Evolutionary conservation across 2,329 filamentous ascomycete genomes (phyloP).

Genomic region (Neonectria coccinea): DNA sequence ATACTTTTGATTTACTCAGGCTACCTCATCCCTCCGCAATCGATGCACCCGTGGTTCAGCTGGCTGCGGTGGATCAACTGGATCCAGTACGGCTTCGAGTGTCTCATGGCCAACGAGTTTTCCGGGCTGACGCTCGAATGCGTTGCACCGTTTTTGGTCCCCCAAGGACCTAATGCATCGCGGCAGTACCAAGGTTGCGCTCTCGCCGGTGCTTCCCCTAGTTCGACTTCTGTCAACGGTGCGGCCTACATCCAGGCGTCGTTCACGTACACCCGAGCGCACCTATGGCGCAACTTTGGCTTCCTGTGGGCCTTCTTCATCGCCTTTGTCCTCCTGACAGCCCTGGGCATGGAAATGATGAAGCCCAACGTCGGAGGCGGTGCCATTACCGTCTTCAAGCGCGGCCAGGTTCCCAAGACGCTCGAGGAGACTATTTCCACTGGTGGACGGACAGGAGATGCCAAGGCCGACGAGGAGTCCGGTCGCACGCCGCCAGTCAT

Average conservation of each 20-base stretch:
- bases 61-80: conserved; percentile 78
- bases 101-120: conserved; percentile 75
- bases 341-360: conserved; percentile 74
- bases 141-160: conserved; percentile 67
- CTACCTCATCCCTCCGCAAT: conserved; percentile 69
- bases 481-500: conserved; percentile 46
- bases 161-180: conserved; percentile 52
- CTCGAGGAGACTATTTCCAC: conserved; percentile 69
- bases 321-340: conserved; percentile 79
- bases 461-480: conserved; percentile 64
- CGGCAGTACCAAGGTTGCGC: conserved; percentile 65
- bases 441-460: conserved; percentile 52
- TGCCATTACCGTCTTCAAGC: conserved; percentile 71
- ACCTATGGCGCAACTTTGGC: conserved; percentile 82
- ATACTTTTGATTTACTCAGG: conserved; percentile 76
- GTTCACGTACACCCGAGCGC: conserved; percentile 66
- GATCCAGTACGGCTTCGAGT: conserved; percentile 77
- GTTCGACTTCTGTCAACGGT: conserved; percentile 63
- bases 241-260: conserved; percentile 64
- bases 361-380: conserved; percentile 71
- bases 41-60: conserved; percentile 70
- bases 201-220: conserved; percentile 58
- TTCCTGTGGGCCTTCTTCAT: conserved; percentile 81
- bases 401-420: conserved; percentile 70
- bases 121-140: conserved; percentile 68